These are phyloP conservation scores for Beauveria brongniartii DNA, from an alignment of 2,329 filamentous ascomycete species.

Conservation along the genomic window DNA sequence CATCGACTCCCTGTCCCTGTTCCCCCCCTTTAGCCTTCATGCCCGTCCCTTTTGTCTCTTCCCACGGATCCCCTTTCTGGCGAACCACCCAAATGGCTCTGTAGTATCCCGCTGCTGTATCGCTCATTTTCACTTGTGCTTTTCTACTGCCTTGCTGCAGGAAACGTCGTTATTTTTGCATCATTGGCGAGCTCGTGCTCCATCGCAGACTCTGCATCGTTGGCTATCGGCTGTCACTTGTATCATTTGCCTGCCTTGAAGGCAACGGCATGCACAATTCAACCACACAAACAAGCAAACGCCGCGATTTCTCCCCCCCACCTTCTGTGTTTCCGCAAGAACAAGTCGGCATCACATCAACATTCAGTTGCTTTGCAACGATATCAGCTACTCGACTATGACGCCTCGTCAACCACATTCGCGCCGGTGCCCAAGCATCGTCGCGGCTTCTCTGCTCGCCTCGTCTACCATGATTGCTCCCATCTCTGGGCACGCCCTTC, in stretches of 20 bases:
- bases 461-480: conserved; percentile 20
- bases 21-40: not conserved
- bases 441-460: conserved; percentile 14
- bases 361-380: not conserved
- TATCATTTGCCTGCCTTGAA: not conserved
- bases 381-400: not conserved
- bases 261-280: not conserved
- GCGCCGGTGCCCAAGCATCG: not conserved
- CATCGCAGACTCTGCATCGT: not conserved
- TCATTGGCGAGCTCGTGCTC: not conserved
- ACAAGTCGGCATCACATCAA: not conserved
- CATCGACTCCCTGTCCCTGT: not conserved
- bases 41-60: not conserved
- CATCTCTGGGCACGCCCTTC: conserved; percentile 22
- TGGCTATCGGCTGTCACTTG: conserved; percentile 1
- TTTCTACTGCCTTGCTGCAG: not conserved
- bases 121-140: not conserved
- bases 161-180: not conserved
- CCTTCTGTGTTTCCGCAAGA: not conserved
- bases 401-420: not conserved
- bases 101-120: conserved; percentile 3
- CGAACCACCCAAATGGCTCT: not conserved
- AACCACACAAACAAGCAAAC: not conserved
- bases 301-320: not conserved
- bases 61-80: not conserved